A percentile compares a stretch with the other conserved stretches of the same genome.
These are phyloP conservation scores for Russula compacta DNA, from an alignment of 768 basidiomycete species.

Conservation along the genomic window DNA sequence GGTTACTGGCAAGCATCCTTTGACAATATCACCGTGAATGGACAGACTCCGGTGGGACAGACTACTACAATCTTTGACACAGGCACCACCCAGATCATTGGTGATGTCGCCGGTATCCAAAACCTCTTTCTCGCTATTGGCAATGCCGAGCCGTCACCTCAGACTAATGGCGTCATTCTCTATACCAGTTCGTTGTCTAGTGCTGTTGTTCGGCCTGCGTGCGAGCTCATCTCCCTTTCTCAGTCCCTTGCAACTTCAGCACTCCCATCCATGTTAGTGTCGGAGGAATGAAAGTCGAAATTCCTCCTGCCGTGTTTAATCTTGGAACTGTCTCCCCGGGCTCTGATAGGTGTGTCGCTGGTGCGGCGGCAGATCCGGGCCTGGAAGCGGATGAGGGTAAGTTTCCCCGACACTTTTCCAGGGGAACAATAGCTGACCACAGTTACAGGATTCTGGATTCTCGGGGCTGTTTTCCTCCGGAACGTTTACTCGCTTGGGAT, in stretches of 20 bases:
- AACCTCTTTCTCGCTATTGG: conserved; percentile 7
- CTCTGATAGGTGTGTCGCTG: background rate
- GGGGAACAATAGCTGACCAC: background rate
- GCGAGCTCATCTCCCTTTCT: background rate
- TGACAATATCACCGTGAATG: conserved; percentile 5
- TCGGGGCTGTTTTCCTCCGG: background rate
- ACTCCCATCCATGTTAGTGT: background rate
- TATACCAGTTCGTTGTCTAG: background rate
- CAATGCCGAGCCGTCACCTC: background rate
- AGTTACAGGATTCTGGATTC: background rate
- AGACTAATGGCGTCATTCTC: background rate
- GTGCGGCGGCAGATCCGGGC: background rate
- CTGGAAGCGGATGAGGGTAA: background rate
- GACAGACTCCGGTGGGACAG: background rate
- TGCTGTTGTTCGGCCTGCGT: background rate
- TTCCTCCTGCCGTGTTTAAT: background rate
- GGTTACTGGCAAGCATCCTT: conserved; percentile 21
- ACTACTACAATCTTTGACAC: conserved; percentile 17
- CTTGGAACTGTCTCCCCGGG: background rate
- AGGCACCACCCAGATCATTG: conserved; percentile 22
- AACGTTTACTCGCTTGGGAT: background rate
- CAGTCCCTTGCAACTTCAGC: background rate
- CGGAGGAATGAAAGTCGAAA: background rate
- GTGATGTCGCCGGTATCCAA: conserved; percentile 7
- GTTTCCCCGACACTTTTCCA: background rate